Conservation (phyloP, 2,329 filamentous ascomycete genomes). For the Botrytis sinoallii region DNA sequence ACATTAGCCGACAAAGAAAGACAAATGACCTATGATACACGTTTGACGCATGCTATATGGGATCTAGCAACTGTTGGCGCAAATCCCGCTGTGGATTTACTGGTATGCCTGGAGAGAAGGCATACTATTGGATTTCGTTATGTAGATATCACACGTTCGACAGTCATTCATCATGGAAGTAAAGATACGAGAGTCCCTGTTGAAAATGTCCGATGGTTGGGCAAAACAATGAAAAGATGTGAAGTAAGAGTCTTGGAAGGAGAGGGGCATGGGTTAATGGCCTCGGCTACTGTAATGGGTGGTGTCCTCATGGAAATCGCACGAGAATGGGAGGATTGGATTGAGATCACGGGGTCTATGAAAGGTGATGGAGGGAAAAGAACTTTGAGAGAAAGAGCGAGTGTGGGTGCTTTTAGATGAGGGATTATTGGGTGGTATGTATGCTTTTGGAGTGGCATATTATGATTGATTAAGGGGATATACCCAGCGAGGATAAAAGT, state of each 20-base stretch:
- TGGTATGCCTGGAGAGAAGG: constrained; percentile 87
- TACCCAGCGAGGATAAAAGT: constrained; percentile 9
- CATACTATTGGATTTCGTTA: constrained; percentile 95
- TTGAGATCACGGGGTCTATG: constrained; percentile 51
- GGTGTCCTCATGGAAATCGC: constrained; percentile 92
- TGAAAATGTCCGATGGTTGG: constrained; percentile 93
- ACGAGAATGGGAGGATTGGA: constrained; percentile 90
- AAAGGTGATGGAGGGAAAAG: constrained; percentile 30
- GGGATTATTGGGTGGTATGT: not conserved
- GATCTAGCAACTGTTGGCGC: constrained; percentile 84
- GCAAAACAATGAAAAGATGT: constrained; percentile 87
- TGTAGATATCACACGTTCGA: constrained; percentile 86
- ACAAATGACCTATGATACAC: constrained; percentile 73
- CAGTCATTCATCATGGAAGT: constrained; percentile 92
- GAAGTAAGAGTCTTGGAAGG: constrained; percentile 88
- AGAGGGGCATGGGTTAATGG: constrained; percentile 95
- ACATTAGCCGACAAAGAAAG: constrained; percentile 68
- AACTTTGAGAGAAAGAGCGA: constrained; percentile 35
- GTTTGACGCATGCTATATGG: constrained; percentile 93
- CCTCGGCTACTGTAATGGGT: constrained; percentile 88
- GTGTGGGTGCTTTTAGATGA: constrained; percentile 36
- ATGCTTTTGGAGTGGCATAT: not conserved
- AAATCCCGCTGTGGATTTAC: constrained; percentile 88
- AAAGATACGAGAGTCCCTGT: constrained; percentile 89
- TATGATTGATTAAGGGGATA: constrained; percentile 3